Conservation (phyloP, 495 filamentous ascomycete species). For the Tuber microsphaerosporum region DNA sequence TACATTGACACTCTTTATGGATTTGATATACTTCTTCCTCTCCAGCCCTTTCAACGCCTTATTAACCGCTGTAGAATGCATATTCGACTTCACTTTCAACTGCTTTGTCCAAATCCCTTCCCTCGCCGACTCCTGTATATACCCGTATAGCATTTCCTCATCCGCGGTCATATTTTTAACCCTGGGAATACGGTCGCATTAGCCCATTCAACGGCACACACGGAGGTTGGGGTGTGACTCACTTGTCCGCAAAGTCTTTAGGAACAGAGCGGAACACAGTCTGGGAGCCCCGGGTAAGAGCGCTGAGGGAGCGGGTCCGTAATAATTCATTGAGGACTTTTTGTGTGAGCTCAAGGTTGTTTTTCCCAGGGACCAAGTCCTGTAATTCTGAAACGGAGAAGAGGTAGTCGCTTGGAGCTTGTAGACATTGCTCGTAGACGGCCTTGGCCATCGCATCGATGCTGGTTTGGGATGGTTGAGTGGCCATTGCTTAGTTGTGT, state of each 20-base stretch:
- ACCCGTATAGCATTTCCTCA: constrained; percentile 71
- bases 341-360: constrained; percentile 33
- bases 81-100: constrained; percentile 64
- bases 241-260: constrained; percentile 40
- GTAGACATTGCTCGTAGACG: constrained; percentile 42
- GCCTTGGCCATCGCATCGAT: constrained; percentile 28
- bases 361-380: constrained; percentile 33
- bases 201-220: not conserved
- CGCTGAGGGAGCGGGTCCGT: constrained; percentile 24
- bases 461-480: constrained; percentile 28
- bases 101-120: constrained; percentile 84
- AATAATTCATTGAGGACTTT: constrained; percentile 39
- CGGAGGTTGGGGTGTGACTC: not conserved
- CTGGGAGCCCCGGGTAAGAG: constrained; percentile 33
- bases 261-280: constrained; percentile 36
- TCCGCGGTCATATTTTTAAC: constrained; percentile 48
- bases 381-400: constrained; percentile 39
- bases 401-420: constrained; percentile 38
- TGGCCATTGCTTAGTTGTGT: not conserved
- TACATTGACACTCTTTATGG: constrained; percentile 55
- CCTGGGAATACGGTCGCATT: constrained; percentile 11
- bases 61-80: constrained; percentile 70
- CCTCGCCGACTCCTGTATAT: constrained; percentile 70
- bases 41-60: constrained; percentile 72
- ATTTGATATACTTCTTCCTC: constrained; percentile 51